Base-by-base conservation (phyloP, 352 stramenopile species). In the Phytophthora kernoviae region DNA sequence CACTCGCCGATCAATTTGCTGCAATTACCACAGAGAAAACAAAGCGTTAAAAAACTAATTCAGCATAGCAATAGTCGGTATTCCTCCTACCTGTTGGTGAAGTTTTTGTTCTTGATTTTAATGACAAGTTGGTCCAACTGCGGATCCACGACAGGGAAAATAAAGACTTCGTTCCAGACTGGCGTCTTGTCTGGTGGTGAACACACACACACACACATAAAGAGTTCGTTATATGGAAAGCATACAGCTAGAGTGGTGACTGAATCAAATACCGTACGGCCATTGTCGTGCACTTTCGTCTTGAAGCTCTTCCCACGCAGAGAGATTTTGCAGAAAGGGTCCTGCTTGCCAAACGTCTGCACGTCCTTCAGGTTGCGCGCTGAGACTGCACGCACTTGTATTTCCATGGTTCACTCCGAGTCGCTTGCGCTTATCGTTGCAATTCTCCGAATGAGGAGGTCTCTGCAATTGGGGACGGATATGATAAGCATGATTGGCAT, bases 41-140 rank as follows among this genome's bases (percentile, higher is more conserved):
- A 41, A 18, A n/a, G 14, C 34, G n/a, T n/a, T n/a, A n/a, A n/a
- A n/a, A n/a, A n/a, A n/a, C n/a, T n/a, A n/a, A n/a, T n/a, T n/a
- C n/a, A n/a, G n/a, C n/a, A n/a, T n/a, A n/a, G n/a, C n/a, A n/a
- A n/a, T n/a, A n/a, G n/a, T n/a, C n/a, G n/a, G n/a, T n/a, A n/a
- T n/a, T n/a, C n/a, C n/a, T 41, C 34, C 2, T 11, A 43, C 37
- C 37, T 43, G 37, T 21, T 43, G n/a, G 81, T 90, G 45, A 91
- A 91, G 62, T 91, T 94, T 62, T 91, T 90, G 77, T 94, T 82
- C 68, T 91, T 91, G 57, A 94, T 77, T 49, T 91, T 62, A 34
- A 94, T 73, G 42, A 78, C 57, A 48, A 94, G 62, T 64, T 92
- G 78, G 50, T 91, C 83, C 39, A 88, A 59, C 59, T 94, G 80